Base-by-base conservation (phyloP, 2,329 filamentous ascomycete species). In the Colletotrichum simmondsii region DNA sequence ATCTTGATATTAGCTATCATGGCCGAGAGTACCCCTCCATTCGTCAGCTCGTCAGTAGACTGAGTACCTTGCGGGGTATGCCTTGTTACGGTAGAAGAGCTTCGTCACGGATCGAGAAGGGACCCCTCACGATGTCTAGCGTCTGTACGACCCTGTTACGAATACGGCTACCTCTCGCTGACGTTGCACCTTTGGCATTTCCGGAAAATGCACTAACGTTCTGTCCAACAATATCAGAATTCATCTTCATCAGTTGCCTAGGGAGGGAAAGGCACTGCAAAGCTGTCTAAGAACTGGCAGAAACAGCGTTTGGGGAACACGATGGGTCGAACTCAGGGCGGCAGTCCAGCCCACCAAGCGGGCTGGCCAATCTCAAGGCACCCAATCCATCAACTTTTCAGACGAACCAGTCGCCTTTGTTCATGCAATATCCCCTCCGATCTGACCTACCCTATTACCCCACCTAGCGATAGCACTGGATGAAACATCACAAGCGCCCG, bases 331-430 rank as follows among this genome's bases (percentile, higher is more conserved):
- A 16, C 8, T 49, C 19, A n/a, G n/a, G 42, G 42, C 19, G 42
- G 7, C 6, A 49, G 19, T 49, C 42, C n/a, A 22, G 10, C 16
- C 19, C 19, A 22, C 42, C 42, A 49, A 19, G n/a, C 42, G 8
- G 19, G 19, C n/a, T 19, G 42, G 8, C 19, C 19, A 49, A 6
- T 49, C 37, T 42, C 37, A 7, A 42, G 37, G 42, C 8, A 22
- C 4, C 42, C 19, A 19, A 22, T 4, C 42, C 19, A 19, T n/a
- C 14, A 22, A 4, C 54, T 49, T n/a, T 71, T 71, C 66, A 61
- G 66, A 71, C 59, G 66, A 71, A 71, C 60, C 46, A 35, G 54
- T 72, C 60, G 46, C 70, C 32, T 56, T 42, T 26, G 59, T 46
- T 57, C 37, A 19, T 16, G 16, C 16, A 42, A 16, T 42, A 42